phyloP scores from a whole-genome alignment of 2,329 filamentous ascomycete genomes.

The Calonectria pseudoturangicola region DNA sequence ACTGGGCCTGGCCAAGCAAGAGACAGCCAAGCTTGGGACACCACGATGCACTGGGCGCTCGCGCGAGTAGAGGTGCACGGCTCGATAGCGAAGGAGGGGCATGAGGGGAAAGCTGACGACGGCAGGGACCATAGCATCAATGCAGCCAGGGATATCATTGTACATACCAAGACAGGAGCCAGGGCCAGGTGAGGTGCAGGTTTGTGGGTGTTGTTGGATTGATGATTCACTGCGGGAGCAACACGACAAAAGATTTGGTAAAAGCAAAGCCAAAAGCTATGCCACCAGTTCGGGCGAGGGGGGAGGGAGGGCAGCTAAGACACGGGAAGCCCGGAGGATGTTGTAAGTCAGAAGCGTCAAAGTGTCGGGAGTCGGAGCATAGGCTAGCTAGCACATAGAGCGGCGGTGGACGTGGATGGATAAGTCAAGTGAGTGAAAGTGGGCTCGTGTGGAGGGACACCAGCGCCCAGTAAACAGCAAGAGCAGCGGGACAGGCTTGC shows the following conservation, averaged over 20 bases:
- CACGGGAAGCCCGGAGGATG: slow-evolving; percentile 41
- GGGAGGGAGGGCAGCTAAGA: slow-evolving; percentile 30
- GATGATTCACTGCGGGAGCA: slow-evolving; percentile 7
- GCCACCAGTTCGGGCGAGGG: slow-evolving; percentile 22
- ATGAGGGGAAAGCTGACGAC: slow-evolving; percentile 13
- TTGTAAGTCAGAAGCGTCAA: slow-evolving; percentile 37
- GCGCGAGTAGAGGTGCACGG: slow-evolving; percentile 17
- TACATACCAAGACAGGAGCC: slow-evolving; percentile 26
- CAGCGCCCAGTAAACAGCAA: slow-evolving; percentile 8
- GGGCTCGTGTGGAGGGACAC: slow-evolving; percentile 23
- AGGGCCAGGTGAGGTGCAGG: not conserved
- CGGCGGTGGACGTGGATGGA: slow-evolving; percentile 30
- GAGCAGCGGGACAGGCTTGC: slow-evolving; percentile 23
- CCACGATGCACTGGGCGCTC: slow-evolving; percentile 31
- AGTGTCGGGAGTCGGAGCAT: slow-evolving; percentile 29
- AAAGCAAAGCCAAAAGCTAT: slow-evolving; percentile 23
- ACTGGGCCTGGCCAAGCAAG: slow-evolving; percentile 25
- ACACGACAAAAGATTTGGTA: slow-evolving; percentile 2
- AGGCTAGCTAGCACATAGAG: not conserved
- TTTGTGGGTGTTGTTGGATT: slow-evolving; percentile 12
- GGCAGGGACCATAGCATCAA: slow-evolving; percentile 15
- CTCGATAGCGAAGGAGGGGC: slow-evolving; percentile 5
- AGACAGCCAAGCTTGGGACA: slow-evolving; percentile 35
- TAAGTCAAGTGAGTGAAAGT: slow-evolving; percentile 27
- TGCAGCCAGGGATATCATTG: slow-evolving; percentile 13